Evolutionary conservation across 129 eudicot genomes (phyloP), one percentile per base, ranked within the genome.

Genomic region (Silybum marianum): DNA sequence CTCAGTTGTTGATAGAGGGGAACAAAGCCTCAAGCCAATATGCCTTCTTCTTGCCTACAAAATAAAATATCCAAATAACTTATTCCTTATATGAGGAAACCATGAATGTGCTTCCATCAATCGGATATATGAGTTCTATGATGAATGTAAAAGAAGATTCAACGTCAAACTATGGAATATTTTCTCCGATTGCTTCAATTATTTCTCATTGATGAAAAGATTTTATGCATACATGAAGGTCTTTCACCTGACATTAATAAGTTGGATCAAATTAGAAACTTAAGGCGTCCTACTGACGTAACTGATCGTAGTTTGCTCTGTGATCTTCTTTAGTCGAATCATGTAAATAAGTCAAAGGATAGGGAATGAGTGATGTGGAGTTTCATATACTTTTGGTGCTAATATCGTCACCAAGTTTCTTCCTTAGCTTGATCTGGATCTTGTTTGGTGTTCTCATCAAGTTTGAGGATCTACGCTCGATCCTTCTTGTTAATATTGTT

Each of bases 311-410:
- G 90, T 71, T 78, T 89, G 82, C 90, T 86, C 24, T 89, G 85
- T 79, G 90, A 86, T 75, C 78, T 89, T 13, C 81, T 89, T 34
- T 89, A 90, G 92, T 89, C 90, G 3, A 88, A 89, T 74, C 88
- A 2, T 78, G 88, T 82, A 89, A 84, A 72, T 90, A 86, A 25
- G 85, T 89, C 28, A 76, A 79, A 69, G 92, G 90, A 72, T 89
- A 90, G 92, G 90, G 92, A 18, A 84, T 86, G 90, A 86, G 84
- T 75, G 92, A 89, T 75, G 87, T 46, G 92, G 92, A 22, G 92
- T 89, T 81, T 86, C 88, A 0, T 89, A 74, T 78, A 89, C 92
- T 73, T 89, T 89, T 76, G 90, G 88, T 68, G 83, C 90, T 75
- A 88, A 89, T 82, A 62, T 86, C 78, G 90, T 89, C 30, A 86